phyloP scores from a whole-genome alignment of 2,329 filamentous ascomycete genomes.

The Colletotrichum tropicale region DNA sequence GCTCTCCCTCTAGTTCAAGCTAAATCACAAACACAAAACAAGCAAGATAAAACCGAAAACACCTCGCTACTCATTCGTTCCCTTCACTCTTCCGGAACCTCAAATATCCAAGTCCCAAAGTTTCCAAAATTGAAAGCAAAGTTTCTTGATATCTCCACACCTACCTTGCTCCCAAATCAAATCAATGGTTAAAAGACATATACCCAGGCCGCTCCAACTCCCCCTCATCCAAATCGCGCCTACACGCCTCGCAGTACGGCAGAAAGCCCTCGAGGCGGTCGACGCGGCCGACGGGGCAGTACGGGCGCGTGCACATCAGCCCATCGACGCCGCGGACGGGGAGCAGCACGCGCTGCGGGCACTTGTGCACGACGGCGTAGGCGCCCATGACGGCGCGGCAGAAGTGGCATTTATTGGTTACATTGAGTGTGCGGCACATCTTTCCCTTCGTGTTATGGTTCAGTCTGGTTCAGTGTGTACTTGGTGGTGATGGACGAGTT shows the following conservation, averaged over 20 bases:
- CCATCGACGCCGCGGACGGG: neutral
- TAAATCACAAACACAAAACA: too few species aligned
- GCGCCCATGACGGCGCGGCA: neutral
- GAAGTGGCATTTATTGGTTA: neutral
- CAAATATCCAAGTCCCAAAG: too few species aligned
- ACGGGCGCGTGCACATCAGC: neutral
- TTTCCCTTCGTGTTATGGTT: neutral
- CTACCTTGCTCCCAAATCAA: fast-evolving
- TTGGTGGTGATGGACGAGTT: neutral
- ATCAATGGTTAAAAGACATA: neutral
- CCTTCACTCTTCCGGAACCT: too few species aligned
- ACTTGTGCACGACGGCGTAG: neutral
- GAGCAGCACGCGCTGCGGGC: neutral
- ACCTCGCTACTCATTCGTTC: too few species aligned
- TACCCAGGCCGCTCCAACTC: neutral
- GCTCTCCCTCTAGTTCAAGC: too few species aligned
- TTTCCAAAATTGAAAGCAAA: too few species aligned
- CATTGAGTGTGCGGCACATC: neutral
- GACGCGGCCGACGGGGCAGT: neutral
- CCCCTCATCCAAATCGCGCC: neutral
- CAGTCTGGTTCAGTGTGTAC: neutral
- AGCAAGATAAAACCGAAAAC: too few species aligned
- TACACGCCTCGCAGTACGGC: neutral
- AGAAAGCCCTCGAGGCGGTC: neutral
- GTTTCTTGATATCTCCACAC: too few species aligned